These are phyloP conservation scores for Venustampulla echinocandica DNA, from an alignment of 495 filamentous ascomycete genomes.

Conservation along the genomic window DNA sequence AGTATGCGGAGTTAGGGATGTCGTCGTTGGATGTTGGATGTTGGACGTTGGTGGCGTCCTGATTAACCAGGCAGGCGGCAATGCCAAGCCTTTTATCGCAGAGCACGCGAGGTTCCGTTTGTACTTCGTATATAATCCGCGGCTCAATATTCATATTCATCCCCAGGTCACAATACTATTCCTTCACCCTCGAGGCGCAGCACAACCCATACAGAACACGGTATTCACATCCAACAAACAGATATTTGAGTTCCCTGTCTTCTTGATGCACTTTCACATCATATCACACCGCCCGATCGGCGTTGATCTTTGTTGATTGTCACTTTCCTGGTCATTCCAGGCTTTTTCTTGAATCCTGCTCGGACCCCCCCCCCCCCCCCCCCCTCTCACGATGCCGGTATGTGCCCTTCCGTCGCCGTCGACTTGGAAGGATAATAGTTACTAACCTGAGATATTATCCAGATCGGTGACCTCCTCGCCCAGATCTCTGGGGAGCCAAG, in stretches of 20 bases:
- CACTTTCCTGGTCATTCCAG: neutral
- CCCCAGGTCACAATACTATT: too few species aligned
- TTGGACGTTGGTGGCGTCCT: too few species aligned
- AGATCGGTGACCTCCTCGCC: slow-evolving; percentile 47
- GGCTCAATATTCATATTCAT: too few species aligned
- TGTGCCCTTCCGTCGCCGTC: too few species aligned
- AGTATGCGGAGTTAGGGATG: too few species aligned
- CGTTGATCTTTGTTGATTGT: slow-evolving; percentile 4
- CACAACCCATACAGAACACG: neutral
- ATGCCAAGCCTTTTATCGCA: too few species aligned
- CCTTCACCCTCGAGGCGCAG: neutral
- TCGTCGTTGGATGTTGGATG: too few species aligned
- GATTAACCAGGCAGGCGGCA: too few species aligned
- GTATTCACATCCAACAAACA: neutral
- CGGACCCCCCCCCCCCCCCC: too few species aligned
- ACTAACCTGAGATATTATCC: neutral
- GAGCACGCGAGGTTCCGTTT: too few species aligned
- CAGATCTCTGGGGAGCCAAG: slow-evolving; percentile 43
- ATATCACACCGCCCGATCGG: slow-evolving; percentile 4
- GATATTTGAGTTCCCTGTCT: neutral
- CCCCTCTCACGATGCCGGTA: slow-evolving; percentile 19
- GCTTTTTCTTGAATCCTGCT: neutral
- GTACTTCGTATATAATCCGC: too few species aligned
- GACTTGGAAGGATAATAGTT: too few species aligned
- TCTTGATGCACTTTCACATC: slow-evolving; percentile 6